Evolutionary conservation across 75 land plant species (phyloP), one percentile per base, ranked within the genome.

Genomic region (Pinus taeda): DNA sequence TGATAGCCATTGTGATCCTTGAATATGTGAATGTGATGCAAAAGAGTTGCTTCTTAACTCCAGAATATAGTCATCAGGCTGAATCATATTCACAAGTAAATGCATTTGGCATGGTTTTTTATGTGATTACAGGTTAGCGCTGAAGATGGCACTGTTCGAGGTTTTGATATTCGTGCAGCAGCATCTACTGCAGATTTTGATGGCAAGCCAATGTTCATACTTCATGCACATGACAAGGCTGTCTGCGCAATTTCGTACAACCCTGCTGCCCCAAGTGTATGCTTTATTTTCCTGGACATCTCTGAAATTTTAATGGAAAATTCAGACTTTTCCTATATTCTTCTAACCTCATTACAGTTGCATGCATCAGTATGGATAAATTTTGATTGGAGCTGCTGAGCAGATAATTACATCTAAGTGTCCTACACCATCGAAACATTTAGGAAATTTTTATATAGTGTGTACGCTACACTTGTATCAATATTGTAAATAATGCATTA

Each of bases 211-310:
- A 69, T 83, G 65, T 97, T 92, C 79, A 94, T 88, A 21, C 84
- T 97, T 57, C 95, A 97, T 85, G 99, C 99, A 12, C 99, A 97
- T 85, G 98, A 94, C 62, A 92, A 97, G 84, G 98, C 99, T 77
- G 92, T 91, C 75, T 89, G 92, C 75, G 59, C 92, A 3, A 56
- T 97, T 59, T 78, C 95, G 0, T 97, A 90, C 65, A 89, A 86
- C 78, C 83, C 89, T 15, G 77, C 81, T 76, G 91, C 83, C 22
- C 92, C 97, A 8, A 92, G 91, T 80, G 96, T 93, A 91, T n/a
- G 56, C 74, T 33, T 5, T 21, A 33, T 30, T 18, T 77, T 57
- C 15, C 22, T 26, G 15, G 33, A 56, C 36, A 49, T 26, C 12
- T 1, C 75, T 74, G 60, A 74, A 18, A 24, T 29, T 24, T 55